These are phyloP conservation scores for Aspergillus avenaceus DNA, from an alignment of 495 filamentous ascomycete species.

Conservation along the genomic window DNA sequence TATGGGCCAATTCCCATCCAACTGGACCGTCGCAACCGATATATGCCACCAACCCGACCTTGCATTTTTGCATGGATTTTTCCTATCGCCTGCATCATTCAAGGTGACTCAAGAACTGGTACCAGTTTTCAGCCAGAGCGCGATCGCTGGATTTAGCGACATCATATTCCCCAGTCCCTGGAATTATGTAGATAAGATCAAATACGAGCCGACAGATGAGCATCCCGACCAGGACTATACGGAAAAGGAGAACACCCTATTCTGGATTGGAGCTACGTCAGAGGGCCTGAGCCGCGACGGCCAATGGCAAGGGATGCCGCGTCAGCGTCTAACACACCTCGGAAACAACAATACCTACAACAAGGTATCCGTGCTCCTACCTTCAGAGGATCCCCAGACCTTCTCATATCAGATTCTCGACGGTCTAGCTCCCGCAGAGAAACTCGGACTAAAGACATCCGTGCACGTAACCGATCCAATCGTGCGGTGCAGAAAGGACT, in stretches of 20 bases:
- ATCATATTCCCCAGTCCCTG: slow-evolving; percentile 45
- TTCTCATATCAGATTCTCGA: slow-evolving; percentile 38
- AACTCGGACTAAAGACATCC: slow-evolving; percentile 32
- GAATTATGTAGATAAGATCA: slow-evolving; percentile 49
- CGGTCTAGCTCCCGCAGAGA: slow-evolving; percentile 23
- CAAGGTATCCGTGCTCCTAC: slow-evolving; percentile 39
- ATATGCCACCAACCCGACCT: slow-evolving; percentile 81
- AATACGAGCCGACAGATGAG: slow-evolving; percentile 33
- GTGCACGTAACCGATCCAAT: slow-evolving; percentile 47
- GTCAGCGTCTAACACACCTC: slow-evolving; percentile 54
- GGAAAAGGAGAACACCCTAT: slow-evolving; percentile 43
- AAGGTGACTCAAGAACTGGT: slow-evolving; percentile 58
- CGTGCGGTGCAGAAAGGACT: slow-evolving; percentile 51
- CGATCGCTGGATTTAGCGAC: slow-evolving; percentile 53
- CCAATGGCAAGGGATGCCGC: slow-evolving; percentile 55
- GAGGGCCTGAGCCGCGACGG: slow-evolving; percentile 51
- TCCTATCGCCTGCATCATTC: slow-evolving; percentile 60
- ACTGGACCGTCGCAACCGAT: slow-evolving; percentile 61
- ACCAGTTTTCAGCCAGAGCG: slow-evolving; percentile 72
- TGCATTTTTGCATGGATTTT: slow-evolving; percentile 65
- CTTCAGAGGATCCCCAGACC: slow-evolving; percentile 16
- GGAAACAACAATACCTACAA: slow-evolving; percentile 48
- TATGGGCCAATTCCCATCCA: slow-evolving; percentile 57
- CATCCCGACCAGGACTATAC: slow-evolving; percentile 36
- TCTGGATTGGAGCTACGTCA: slow-evolving; percentile 52